Conservation (phyloP, 345 rosid species). For the Gossypium thurberi region DNA sequence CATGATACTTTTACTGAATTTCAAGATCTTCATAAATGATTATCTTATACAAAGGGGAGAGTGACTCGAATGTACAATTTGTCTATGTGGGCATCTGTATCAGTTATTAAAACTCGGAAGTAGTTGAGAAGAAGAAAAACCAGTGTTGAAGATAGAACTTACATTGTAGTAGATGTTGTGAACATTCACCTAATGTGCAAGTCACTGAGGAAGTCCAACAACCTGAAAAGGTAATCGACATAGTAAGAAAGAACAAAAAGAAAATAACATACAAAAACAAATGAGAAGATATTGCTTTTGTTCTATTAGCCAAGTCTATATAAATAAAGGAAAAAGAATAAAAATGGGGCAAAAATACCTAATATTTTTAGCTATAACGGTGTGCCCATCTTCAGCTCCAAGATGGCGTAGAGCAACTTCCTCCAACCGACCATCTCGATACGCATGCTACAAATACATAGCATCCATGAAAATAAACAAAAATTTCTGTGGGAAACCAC, state of each 20-base stretch:
- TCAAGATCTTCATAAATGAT: not conserved
- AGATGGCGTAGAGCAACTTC: slow-evolving; percentile 70
- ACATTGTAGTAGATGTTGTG: slow-evolving; percentile 2
- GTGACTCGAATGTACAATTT: not conserved
- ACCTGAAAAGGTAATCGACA: slow-evolving; percentile 4
- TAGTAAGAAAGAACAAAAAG: not conserved
- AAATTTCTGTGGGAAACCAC: not conserved
- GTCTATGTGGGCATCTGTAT: too few species aligned
- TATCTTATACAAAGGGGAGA: not conserved
- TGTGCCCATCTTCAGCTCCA: slow-evolving; percentile 61
- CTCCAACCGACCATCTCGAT: slow-evolving; percentile 70
- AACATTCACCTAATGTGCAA: slow-evolving; percentile 13
- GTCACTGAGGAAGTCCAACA: slow-evolving; percentile 16
- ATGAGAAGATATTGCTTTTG: not conserved
- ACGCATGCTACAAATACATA: slow-evolving; percentile 54
- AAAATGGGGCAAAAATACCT: slow-evolving; percentile 10
- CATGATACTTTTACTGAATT: too few species aligned
- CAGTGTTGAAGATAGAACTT: not conserved
- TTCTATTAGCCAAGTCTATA: not conserved
- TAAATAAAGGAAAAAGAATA: not conserved
- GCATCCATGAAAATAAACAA: slow-evolving; percentile 7
- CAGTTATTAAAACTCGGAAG: not conserved
- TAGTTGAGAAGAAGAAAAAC: not conserved
- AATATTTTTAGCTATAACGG: slow-evolving; percentile 52
- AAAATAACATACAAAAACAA: not conserved